These are phyloP conservation scores for Pyrenochaeta sp. DNA, from an alignment of 2,329 filamentous ascomycete species.

Conservation along the genomic window DNA sequence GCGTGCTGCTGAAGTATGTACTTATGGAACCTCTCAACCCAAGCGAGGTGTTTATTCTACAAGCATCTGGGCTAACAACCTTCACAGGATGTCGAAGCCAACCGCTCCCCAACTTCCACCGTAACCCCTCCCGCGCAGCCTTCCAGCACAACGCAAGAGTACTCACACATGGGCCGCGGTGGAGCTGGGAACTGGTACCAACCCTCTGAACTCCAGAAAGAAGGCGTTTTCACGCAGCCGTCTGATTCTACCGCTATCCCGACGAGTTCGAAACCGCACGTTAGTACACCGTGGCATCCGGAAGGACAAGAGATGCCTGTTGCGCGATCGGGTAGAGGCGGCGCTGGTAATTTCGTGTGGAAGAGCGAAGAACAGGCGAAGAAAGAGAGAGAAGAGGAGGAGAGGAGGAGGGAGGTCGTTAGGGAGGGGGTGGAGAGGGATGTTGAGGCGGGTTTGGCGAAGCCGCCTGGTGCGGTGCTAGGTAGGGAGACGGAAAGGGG, in stretches of 20 bases:
- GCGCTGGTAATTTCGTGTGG: slow-evolving; percentile 59
- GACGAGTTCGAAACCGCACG: slow-evolving; percentile 32
- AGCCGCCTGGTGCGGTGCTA: slow-evolving; percentile 51
- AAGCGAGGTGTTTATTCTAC: neutral
- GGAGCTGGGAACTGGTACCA: slow-evolving; percentile 59
- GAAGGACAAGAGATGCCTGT: slow-evolving; percentile 45
- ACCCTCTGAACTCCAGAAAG: slow-evolving; percentile 50
- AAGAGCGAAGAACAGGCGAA: slow-evolving; percentile 44
- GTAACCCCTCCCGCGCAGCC: slow-evolving; percentile 19
- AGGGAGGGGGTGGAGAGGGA: slow-evolving; percentile 50
- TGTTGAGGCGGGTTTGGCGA: slow-evolving; percentile 52
- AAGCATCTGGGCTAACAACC: slow-evolving; percentile 3
- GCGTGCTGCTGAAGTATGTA: slow-evolving; percentile 39
- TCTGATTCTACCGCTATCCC: slow-evolving; percentile 41
- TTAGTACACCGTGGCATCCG: slow-evolving; percentile 48
- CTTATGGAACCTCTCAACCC: neutral
- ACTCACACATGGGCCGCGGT: slow-evolving; percentile 56
- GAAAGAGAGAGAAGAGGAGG: slow-evolving; percentile 36
- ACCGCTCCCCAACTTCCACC: slow-evolving; percentile 32
- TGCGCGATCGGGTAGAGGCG: slow-evolving; percentile 52
- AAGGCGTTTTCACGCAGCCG: slow-evolving; percentile 49
- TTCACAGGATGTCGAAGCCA: slow-evolving; percentile 52
- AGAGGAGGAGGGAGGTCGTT: slow-evolving; percentile 26
- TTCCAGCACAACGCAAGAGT: slow-evolving; percentile 42
- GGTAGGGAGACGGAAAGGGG: slow-evolving; percentile 43